A percentile compares a stretch with the other conserved stretches of the same genome.
These are phyloP conservation scores for Mycena citricolor DNA, from an alignment of 1,284 basidiomycete species.

Conservation along the genomic window DNA sequence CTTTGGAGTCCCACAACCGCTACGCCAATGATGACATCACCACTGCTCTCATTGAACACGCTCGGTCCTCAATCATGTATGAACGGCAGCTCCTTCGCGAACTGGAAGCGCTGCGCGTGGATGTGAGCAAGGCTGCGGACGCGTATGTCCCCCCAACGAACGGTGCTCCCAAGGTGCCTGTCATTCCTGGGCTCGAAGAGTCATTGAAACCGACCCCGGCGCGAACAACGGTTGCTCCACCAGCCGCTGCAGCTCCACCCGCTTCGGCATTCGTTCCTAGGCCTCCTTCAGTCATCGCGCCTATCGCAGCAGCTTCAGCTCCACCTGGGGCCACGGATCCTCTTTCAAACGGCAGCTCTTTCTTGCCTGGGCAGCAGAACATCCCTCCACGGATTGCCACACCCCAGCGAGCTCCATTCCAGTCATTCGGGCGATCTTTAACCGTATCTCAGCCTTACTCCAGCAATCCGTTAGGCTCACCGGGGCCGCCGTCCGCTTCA, in stretches of 20 bases:
- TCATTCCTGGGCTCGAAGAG: conserved; percentile 67
- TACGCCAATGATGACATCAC: conserved; percentile 89
- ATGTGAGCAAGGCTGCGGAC: conserved; percentile 62
- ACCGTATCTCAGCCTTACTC: too few species aligned
- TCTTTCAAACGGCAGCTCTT: conserved; percentile 9
- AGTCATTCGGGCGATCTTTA: conserved; percentile 17
- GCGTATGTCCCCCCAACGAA: conserved; percentile 54
- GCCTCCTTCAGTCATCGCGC: too few species aligned
- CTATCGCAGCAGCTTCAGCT: too few species aligned
- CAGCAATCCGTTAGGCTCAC: conserved; percentile 28
- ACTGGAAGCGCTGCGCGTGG: conserved; percentile 79
- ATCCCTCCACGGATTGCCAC: conserved; percentile 19
- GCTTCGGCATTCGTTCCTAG: too few species aligned
- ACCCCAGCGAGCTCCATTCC: conserved; percentile 20
- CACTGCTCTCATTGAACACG: conserved; percentile 85
- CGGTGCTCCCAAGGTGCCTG: conserved; percentile 44
- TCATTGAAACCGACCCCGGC: conserved; percentile 38
- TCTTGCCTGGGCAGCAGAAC: conserved; percentile 13
- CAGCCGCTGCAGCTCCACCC: conserved; percentile 27
- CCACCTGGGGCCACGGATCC: too few species aligned
- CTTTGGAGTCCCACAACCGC: conserved; percentile 79
- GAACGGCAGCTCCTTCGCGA: conserved; percentile 86
- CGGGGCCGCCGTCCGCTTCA: conserved; percentile 30
- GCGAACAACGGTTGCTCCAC: conserved; percentile 32
- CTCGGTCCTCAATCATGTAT: conserved; percentile 86